Percentiles rank a stretch among this genome's conserved stretches.
Conservation (phyloP, 2,329 filamentous ascomycete genomes). For the Aspergillus sergii region DNA sequence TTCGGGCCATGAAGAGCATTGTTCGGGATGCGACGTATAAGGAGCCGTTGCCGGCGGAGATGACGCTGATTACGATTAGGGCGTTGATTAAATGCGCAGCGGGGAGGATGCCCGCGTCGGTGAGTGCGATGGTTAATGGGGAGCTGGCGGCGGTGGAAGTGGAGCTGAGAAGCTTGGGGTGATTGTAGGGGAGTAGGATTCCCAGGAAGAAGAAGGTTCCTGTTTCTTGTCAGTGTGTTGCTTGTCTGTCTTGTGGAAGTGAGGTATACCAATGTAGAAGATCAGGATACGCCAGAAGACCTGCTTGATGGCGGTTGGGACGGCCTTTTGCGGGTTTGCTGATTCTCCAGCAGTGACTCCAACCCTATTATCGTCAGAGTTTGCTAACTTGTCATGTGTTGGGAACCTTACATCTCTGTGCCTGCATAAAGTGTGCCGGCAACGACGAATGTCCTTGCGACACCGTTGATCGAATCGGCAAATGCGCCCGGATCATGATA, state of each 20-base stretch:
- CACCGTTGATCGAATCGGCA: constrained; percentile 39
- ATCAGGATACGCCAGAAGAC: constrained; percentile 51
- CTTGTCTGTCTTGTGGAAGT: background rate
- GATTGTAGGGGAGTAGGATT: constrained; percentile 71
- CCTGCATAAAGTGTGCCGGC: constrained; percentile 38
- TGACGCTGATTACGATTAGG: constrained; percentile 72
- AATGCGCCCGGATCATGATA: constrained; percentile 39
- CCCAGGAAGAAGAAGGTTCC: constrained; percentile 75
- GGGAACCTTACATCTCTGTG: constrained; percentile 32
- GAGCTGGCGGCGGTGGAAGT: constrained; percentile 67
- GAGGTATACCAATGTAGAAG: constrained; percentile 58
- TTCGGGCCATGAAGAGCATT: constrained; percentile 74
- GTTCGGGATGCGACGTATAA: constrained; percentile 79
- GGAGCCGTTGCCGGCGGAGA: constrained; percentile 72
- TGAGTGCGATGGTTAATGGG: constrained; percentile 73
- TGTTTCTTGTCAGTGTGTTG: constrained; percentile 6
- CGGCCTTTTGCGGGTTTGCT: constrained; percentile 47
- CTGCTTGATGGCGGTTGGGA: constrained; percentile 47
- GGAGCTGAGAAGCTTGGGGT: constrained; percentile 63
- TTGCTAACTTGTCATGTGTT: background rate
- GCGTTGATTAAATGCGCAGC: constrained; percentile 78
- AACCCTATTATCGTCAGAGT: constrained; percentile 29
- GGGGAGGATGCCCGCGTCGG: constrained; percentile 72
- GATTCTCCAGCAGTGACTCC: constrained; percentile 41
- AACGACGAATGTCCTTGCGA: constrained; percentile 39